Conservation (phyloP, 1,284 basidiomycete species). For the Moesziomyces sp. region DNA sequence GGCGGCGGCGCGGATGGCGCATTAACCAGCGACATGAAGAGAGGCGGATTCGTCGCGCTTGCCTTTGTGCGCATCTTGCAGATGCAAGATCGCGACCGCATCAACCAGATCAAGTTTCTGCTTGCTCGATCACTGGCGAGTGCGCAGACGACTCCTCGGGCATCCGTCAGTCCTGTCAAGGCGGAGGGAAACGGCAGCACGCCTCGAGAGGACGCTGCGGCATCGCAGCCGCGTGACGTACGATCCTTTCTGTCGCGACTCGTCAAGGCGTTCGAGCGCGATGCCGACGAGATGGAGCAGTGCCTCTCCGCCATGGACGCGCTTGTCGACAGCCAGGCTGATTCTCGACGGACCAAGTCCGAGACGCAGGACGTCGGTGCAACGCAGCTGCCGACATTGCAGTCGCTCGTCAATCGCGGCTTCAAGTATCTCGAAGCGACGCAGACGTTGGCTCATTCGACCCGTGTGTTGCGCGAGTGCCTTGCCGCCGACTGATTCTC, state of each 20-base stretch:
- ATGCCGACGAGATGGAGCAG: slow-evolving; percentile 15
- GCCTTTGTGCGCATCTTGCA: slow-evolving; percentile 19
- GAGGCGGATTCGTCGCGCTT: slow-evolving; percentile 16
- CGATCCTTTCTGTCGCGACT: slow-evolving; percentile 16
- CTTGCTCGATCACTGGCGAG: slow-evolving; percentile 17
- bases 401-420: slow-evolving; percentile 14
- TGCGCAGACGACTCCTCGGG: background rate
- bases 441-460: slow-evolving; percentile 11
- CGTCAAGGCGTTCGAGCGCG: slow-evolving; percentile 26
- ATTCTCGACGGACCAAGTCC: slow-evolving; percentile 1
- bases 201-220: background rate
- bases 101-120: slow-evolving; percentile 38
- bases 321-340: slow-evolving; percentile 7
- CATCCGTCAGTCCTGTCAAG: too few relatives aligned
- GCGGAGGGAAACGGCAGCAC: background rate
- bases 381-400: slow-evolving; percentile 12
- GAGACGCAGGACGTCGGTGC: background rate
- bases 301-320: slow-evolving; percentile 29
- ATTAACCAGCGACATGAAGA: slow-evolving; percentile 23
- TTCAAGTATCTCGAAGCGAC: slow-evolving; percentile 6
- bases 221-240: background rate
- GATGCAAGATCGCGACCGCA: slow-evolving; percentile 30
- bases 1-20: background rate
- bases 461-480: slow-evolving; percentile 6
- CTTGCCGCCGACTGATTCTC: background rate